A percentile compares a stretch with the other conserved stretches of the same genome.
These are phyloP conservation scores for Kingdonia uniflora DNA, from an alignment of 164 flowering plant genomes.

Conservation along the genomic window DNA sequence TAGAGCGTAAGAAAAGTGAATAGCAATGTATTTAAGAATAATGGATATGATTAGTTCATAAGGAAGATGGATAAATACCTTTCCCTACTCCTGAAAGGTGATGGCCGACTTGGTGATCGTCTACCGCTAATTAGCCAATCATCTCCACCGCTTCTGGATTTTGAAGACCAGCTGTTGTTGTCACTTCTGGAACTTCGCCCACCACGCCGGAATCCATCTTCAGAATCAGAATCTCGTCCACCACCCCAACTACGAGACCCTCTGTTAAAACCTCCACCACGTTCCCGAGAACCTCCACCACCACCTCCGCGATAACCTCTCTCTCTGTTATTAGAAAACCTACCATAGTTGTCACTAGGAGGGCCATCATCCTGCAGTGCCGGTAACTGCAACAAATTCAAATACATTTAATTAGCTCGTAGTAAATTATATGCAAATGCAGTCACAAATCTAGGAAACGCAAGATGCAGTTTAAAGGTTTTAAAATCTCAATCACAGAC, in stretches of 20 bases:
- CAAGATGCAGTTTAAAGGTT: too few relatives aligned
- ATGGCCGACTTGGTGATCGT: slow-evolving; percentile 32
- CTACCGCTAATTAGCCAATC: slow-evolving; percentile 74
- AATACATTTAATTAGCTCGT: too few relatives aligned
- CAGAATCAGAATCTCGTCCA: slow-evolving; percentile 36
- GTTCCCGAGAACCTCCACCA: slow-evolving; percentile 27
- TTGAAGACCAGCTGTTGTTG: slow-evolving; percentile 37
- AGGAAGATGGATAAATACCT: slow-evolving; percentile 29
- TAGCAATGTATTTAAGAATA: too few relatives aligned
- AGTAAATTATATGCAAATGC: too few relatives aligned
- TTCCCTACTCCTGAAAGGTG: slow-evolving; percentile 43
- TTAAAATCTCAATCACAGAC: too few relatives aligned
- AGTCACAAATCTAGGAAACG: too few relatives aligned
- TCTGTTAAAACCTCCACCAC: slow-evolving; percentile 34
- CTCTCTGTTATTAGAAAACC: slow-evolving; percentile 54
- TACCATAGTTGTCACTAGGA: slow-evolving; percentile 69
- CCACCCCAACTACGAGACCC: slow-evolving; percentile 45
- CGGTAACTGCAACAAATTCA: slow-evolving; percentile 54
- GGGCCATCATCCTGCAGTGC: slow-evolving; percentile 97
- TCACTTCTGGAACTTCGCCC: slow-evolving; percentile 41
- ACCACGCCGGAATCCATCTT: slow-evolving; percentile 36
- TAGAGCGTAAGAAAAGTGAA: too few relatives aligned
- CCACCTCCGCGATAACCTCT: slow-evolving; percentile 31
- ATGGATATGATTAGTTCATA: too few relatives aligned
- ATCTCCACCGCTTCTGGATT: slow-evolving; percentile 39